Percentiles rank a stretch among this genome's conserved stretches.
Evolutionary conservation across 2,329 filamentous ascomycete species (phyloP).

Genomic region (Botrytis fragariae): DNA sequence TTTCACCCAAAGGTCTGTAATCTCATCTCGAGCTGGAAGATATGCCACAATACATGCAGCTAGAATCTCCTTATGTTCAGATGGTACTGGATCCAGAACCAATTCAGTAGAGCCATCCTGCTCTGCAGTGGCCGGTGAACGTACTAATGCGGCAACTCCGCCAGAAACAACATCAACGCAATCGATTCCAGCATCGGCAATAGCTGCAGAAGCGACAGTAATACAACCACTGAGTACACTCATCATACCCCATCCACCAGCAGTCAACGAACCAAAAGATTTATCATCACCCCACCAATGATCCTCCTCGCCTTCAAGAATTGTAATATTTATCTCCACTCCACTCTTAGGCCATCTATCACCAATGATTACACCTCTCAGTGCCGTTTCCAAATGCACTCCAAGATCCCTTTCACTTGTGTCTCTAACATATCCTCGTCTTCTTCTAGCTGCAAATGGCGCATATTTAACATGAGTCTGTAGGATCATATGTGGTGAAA

Average conservation of each 20-base stretch:
- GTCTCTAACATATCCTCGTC: slow-evolving; percentile 84
- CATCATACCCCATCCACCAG: slow-evolving; percentile 82
- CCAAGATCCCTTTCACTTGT: slow-evolving; percentile 83
- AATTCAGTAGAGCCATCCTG: slow-evolving; percentile 44
- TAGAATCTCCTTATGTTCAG: slow-evolving; percentile 72
- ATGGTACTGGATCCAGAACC: slow-evolving; percentile 78
- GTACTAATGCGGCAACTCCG: slow-evolving; percentile 79
- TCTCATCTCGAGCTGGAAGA: slow-evolving; percentile 79
- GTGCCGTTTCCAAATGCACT: slow-evolving; percentile 84
- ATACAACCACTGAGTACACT: slow-evolving; percentile 89
- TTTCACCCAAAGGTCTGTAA: slow-evolving; percentile 94
- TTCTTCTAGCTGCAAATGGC: slow-evolving; percentile 80
- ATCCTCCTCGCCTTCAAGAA: slow-evolving; percentile 91
- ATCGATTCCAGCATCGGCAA: slow-evolving; percentile 93
- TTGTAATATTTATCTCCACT: slow-evolving; percentile 89
- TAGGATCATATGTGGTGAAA: slow-evolving; percentile 87
- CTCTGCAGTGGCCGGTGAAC: slow-evolving; percentile 40
- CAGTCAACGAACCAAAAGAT: slow-evolving; percentile 49
- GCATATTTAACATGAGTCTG: slow-evolving; percentile 96
- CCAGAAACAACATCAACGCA: slow-evolving; percentile 88
- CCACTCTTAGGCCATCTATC: slow-evolving; percentile 98
- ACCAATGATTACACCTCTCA: slow-evolving; percentile 85
- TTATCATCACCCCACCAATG: slow-evolving; percentile 58
- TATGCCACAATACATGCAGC: slow-evolving; percentile 91
- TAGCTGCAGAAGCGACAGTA: slow-evolving; percentile 86